Base-by-base conservation (phyloP, 2,329 filamentous ascomycete species). In the Pseudomassariella vexata region DNA sequence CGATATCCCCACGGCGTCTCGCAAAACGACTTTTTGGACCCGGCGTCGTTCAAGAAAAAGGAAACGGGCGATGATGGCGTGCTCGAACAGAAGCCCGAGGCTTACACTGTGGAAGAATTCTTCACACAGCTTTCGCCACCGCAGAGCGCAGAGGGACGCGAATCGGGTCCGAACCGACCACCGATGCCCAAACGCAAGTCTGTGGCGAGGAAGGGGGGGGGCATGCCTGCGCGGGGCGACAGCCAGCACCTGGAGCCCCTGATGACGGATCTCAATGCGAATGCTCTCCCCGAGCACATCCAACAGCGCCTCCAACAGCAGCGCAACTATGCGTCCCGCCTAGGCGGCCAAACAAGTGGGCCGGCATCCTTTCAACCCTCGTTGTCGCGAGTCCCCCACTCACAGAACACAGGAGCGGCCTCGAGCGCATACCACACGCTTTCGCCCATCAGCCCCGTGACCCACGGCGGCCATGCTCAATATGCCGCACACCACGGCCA, bases 61-160 rank as follows among this genome's bases (percentile, higher is more conserved):
- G 85, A 94, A 49, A 81, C 76, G 24, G 82, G 84, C 7, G 82
- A 85, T n/a, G 88, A 95, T 52, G 88, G 84, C 1, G 87, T 92
- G 2, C 71, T 95, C 43, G 85, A 88, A 38, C 85, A 95, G 48
- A 89, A 90, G 52, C 79, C 85, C 3, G 85, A 94, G 53, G 66
- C 95, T n/a, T 85, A 92, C 50, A 94, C 86, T 4, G 88, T 95
- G 0, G 89, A 95, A 49, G 88, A 96, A 46, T 95, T 94, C 61
- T 90, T 96, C 52, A 84, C 85, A 5, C 85, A 79, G 29, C 65
- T 94, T 22, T 84, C 81, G 1, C 81, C 83, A 9, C 72, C 76
- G 42, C 60, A 76, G 54, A 64, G 63, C 52, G 57, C 61, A 30
- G 65, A 78, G 10, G 48, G 45, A 14, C 39, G 57, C 49, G 47